Evolutionary conservation across 441 rosid species (phyloP).

Genomic region (Populus trichocarpa): DNA sequence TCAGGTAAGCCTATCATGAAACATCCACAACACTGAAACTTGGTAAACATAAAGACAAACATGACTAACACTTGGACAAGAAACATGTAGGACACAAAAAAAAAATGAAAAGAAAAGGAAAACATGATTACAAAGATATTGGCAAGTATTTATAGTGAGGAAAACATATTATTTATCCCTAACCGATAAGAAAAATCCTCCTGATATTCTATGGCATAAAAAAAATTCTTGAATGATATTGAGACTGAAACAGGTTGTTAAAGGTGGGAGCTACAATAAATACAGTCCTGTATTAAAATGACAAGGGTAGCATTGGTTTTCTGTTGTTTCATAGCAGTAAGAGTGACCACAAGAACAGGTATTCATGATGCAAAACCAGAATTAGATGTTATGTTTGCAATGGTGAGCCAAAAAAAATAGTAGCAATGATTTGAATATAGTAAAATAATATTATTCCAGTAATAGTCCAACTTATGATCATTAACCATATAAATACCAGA

Average conservation of each 20-base stretch:
- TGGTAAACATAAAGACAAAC: background rate
- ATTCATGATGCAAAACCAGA: background rate
- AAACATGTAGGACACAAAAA: background rate
- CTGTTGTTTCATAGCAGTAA: background rate
- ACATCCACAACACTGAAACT: slow-evolving; percentile 10
- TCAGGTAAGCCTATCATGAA: slow-evolving; percentile 67
- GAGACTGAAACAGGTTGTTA: background rate
- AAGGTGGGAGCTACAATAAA: background rate
- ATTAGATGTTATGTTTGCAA: background rate
- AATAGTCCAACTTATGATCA: too few relatives aligned
- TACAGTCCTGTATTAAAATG: background rate
- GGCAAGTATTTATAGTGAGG: background rate
- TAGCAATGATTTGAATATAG: too few relatives aligned
- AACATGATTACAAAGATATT: background rate
- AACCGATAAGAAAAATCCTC: background rate
- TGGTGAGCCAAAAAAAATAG: background rate
- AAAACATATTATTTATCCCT: background rate
- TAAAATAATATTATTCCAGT: too few relatives aligned
- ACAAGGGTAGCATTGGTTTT: background rate
- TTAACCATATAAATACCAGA: too few relatives aligned
- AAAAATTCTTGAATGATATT: background rate
- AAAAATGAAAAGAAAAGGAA: background rate
- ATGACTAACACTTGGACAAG: background rate
- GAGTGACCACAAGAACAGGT: background rate
- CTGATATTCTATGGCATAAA: background rate